Evolutionary conservation across 2,329 filamentous ascomycete species (phyloP).

Genomic region (Aspergillus brunneoviolaceus): DNA sequence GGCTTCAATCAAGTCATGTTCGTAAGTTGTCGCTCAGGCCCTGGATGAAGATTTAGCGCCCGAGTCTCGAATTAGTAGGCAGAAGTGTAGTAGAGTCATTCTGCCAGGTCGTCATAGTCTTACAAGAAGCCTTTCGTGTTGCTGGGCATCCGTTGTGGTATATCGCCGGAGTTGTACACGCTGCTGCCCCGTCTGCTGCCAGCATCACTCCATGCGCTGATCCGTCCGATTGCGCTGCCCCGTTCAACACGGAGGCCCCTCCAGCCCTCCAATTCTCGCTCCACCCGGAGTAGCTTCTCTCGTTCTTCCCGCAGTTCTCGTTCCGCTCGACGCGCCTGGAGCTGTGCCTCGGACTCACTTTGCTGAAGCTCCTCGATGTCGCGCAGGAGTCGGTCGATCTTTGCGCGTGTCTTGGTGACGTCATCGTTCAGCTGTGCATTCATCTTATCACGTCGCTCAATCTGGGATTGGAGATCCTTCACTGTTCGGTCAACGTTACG

Average conservation of each 20-base stretch:
- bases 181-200: slow-evolving; percentile 42
- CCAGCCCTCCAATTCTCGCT: slow-evolving; percentile 82
- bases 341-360: slow-evolving; percentile 76
- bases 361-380: slow-evolving; percentile 94
- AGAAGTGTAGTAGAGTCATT: slow-evolving; percentile 18
- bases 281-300: slow-evolving; percentile 77
- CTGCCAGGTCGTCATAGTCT: slow-evolving; percentile 21
- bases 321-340: slow-evolving; percentile 80
- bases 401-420: slow-evolving; percentile 80
- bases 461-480: slow-evolving; percentile 87
- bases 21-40: slow-evolving; percentile 18
- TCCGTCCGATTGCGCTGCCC: slow-evolving; percentile 36
- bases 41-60: slow-evolving; percentile 16
- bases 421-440: slow-evolving; percentile 80
- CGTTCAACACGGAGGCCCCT: slow-evolving; percentile 70
- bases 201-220: slow-evolving; percentile 39
- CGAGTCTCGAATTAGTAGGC: slow-evolving; percentile 1
- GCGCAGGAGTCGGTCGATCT: slow-evolving; percentile 81
- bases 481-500: slow-evolving; percentile 93
- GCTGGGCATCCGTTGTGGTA: slow-evolving; percentile 67
- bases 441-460: slow-evolving; percentile 89
- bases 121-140: slow-evolving; percentile 77
- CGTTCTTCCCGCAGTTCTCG: slow-evolving; percentile 85
- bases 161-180: slow-evolving; percentile 46
- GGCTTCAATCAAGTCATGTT: slow-evolving; percentile 18